A percentile compares a stretch with the other conserved stretches of the same genome.
phyloP scores from a whole-genome alignment of 2,329 filamentous ascomycete species.

The Sporothrix luriei region DNA sequence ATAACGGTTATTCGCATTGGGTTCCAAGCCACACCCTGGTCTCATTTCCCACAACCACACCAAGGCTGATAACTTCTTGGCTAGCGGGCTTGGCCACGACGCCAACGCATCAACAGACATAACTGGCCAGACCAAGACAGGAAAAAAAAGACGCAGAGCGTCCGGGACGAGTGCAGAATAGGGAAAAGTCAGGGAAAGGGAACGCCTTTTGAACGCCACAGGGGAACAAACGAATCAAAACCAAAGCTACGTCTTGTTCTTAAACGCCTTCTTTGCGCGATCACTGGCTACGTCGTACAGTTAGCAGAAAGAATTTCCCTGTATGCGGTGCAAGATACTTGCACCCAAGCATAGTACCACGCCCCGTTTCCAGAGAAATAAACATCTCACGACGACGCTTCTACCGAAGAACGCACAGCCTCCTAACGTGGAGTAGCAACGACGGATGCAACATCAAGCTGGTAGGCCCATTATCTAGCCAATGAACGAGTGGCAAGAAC shows the following conservation, averaged over 20 bases:
- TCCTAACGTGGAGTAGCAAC: not conserved
- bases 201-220: constrained; percentile 9
- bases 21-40: constrained; percentile 24
- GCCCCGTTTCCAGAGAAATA: not conserved
- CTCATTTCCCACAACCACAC: constrained; percentile 19
- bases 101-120: constrained; percentile 1
- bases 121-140: not conserved
- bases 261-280: not conserved
- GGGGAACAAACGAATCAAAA: not conserved
- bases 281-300: not conserved
- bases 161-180: not conserved
- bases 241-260: not conserved
- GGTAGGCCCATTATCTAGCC: not conserved
- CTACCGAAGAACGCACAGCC: not conserved
- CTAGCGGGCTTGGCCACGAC: constrained; percentile 25
- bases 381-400: not conserved
- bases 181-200: not conserved
- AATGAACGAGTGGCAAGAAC: constrained; percentile 26
- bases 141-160: not conserved
- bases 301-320: not conserved
- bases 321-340: not conserved
- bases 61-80: not conserved
- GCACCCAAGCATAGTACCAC: not conserved
- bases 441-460: constrained; percentile 1
- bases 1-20: constrained; percentile 9